These are phyloP conservation scores for Hypoxylon sp. DNA, from an alignment of 2,329 filamentous ascomycete species.

Conservation along the genomic window DNA sequence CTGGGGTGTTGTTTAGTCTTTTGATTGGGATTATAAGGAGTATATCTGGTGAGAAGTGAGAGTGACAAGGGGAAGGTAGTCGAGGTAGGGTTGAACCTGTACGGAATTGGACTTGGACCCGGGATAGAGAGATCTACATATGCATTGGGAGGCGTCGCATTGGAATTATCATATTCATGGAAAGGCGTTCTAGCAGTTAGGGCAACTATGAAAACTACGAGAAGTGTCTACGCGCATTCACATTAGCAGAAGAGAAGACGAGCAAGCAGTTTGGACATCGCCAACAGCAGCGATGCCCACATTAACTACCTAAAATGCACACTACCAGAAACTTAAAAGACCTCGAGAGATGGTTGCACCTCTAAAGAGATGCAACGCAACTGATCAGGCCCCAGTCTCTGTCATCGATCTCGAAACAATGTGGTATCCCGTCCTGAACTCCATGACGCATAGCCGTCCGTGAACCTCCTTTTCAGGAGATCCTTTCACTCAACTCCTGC, in stretches of 20 bases:
- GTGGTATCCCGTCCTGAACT: constrained; percentile 46
- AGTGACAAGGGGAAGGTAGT: background rate
- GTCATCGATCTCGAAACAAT: constrained; percentile 40
- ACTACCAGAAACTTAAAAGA: constrained; percentile 31
- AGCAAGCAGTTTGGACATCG: constrained; percentile 49
- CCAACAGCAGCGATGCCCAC: constrained; percentile 49
- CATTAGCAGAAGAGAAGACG: constrained; percentile 24
- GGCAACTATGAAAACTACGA: background rate
- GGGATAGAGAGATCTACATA: constrained; percentile 8
- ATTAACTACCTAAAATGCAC: constrained; percentile 48
- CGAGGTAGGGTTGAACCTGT: background rate
- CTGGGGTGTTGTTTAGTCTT: constrained; percentile 79
- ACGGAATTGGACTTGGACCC: background rate
- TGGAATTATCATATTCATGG: constrained; percentile 18
- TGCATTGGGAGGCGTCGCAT: constrained; percentile 38
- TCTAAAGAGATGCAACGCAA: constrained; percentile 13
- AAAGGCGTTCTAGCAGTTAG: constrained; percentile 22
- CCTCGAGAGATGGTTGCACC: constrained; percentile 33
- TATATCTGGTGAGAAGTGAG: constrained; percentile 54
- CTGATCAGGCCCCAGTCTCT: constrained; percentile 28
- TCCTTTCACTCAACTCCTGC: constrained; percentile 11
- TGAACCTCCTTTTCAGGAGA: constrained; percentile 1
- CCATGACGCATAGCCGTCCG: constrained; percentile 25
- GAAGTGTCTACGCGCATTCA: constrained; percentile 12
- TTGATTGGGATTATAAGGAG: constrained; percentile 57